Base-by-base conservation (phyloP, 208 protist genomes). In the Trypanosoma melophagium region DNA sequence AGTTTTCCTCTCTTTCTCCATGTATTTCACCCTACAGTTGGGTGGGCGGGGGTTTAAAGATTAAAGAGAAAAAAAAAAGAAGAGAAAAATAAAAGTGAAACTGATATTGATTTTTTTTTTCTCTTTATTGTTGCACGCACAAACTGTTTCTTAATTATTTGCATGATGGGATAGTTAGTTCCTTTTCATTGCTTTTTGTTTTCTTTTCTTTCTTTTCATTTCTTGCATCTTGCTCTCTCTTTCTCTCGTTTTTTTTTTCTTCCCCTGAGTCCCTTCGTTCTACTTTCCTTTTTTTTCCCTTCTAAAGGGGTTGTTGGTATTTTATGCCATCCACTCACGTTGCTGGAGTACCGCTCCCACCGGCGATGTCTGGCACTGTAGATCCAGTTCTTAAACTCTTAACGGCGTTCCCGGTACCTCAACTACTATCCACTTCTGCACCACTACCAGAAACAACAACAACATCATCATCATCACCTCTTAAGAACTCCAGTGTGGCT, bases 351-450 rank as follows among this genome's bases (percentile, higher is more conserved):
- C 70, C 63, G 13, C 8, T 60, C 9, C 70, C 70, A 41, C 63
- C 63, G 25, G 70, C 66, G 8, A 28, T 76, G 7, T 60, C n/a
- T 31, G 21, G 40, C 38, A 24, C 49, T 24, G 63, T 59, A 10
- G 62, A 76, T 42, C 57, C 70, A 17, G 42, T 69, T 25, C 44
- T 76, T 24, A 57, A 69, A 31, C 49, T 76, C 21, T 38, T 76
- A 28, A 24, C 61, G n/a, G 61, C 70, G 16, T 76, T 76, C 45
- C 70, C 70, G 21, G 35, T 66, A 21, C 70, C 70, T 24, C 61
- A 76, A 50, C 38, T 76, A 13, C 45, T 66, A 35, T 22, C 51
- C 7, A 65, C 63, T 31, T 60, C 57, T 21, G 14, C 31, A 10
- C 21, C 41, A n/a, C 21, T 41, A 24, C 41, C 40, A 35, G 28